Conservation (phyloP, 345 rosid genomes). For the Corymbia maculata region DNA sequence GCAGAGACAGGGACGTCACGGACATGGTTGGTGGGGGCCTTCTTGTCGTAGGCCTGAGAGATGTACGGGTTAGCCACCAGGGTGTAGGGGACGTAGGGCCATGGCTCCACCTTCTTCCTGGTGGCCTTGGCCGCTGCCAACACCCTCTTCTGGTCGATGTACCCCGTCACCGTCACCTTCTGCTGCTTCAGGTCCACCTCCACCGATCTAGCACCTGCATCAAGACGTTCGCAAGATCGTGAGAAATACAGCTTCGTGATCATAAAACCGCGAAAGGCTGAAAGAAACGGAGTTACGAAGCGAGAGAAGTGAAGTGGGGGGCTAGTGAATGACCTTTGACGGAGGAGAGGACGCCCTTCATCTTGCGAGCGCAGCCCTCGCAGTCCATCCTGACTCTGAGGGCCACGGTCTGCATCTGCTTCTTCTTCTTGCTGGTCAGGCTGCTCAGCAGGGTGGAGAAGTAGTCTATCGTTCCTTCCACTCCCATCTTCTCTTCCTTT, state of each 20-base stretch:
- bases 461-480: slow-evolving; percentile 65
- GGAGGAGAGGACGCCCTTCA: slow-evolving; percentile 57
- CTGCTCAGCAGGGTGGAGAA: slow-evolving; percentile 40
- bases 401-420: slow-evolving; percentile 61
- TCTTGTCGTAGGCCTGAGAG: slow-evolving; percentile 85
- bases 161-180: slow-evolving; percentile 71
- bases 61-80: slow-evolving; percentile 64
- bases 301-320: not conserved
- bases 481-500: slow-evolving; percentile 47
- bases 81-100: slow-evolving; percentile 86
- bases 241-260: not conserved
- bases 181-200: slow-evolving; percentile 75
- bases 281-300: not conserved
- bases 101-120: slow-evolving; percentile 79
- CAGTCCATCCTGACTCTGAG: slow-evolving; percentile 84
- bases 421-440: slow-evolving; percentile 38
- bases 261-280: not conserved
- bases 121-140: slow-evolving; percentile 69
- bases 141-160: slow-evolving; percentile 49
- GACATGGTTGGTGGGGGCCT: slow-evolving; percentile 78
- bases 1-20: slow-evolving; percentile 42
- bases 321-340: slow-evolving; percentile 45
- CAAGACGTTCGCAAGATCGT: not conserved
- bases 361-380: slow-evolving; percentile 79
- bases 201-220: slow-evolving; percentile 63